Evolutionary conservation across 805 yeast genomes (phyloP), one percentile per base, ranked within the genome.

Genomic region (Pichia pseudocactophila): DNA sequence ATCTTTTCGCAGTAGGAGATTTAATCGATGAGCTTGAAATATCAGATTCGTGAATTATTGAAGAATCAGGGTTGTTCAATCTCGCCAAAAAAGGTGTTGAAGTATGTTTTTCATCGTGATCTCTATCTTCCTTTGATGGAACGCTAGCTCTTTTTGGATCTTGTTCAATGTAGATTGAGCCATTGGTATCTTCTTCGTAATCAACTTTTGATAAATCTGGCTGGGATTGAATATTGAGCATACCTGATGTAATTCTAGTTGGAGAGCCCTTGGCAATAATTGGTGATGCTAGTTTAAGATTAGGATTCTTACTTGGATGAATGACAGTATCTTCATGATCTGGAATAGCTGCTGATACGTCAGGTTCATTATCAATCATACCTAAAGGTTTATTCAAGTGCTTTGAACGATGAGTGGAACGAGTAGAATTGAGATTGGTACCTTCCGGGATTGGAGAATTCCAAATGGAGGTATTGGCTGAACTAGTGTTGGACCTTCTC

Each of bases 161-260:
- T 9, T 37, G 39, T 15, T 53, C 57, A 15, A 41, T 44, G 15
- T 41, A 39, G 17, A 41, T 35, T 9, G 41, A 39, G n/a, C 42
- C 47, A n/a, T 30, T 15, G 17, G 31, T 34, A 13, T 43, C 50
- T 8, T 41, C 54, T 6, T 42, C 47, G 15, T 51, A 53, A 11
- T 49, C 56, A 25, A 47, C 43, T 33, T 59, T 61, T 3, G 67
- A 62, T n/a, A 63, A 46, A 40, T 63, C 61, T 2, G 68, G 68
- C 39, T 57, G 63, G 6, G 52, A 50, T 11, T 46, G 44, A 1
- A 50, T 17, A 8, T 48, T 44, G 15, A 63, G 49, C 68, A 63
- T 63, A 8, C 68, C 68, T 2, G 67, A 62, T 2, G 65, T 61
- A 28, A 64, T 61, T 51, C 68, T 54, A 30, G 52, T 53, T 10